These are phyloP conservation scores for Dissophora globulifera DNA, from an alignment of 192 early-diverging fungal species.

Conservation along the genomic window DNA sequence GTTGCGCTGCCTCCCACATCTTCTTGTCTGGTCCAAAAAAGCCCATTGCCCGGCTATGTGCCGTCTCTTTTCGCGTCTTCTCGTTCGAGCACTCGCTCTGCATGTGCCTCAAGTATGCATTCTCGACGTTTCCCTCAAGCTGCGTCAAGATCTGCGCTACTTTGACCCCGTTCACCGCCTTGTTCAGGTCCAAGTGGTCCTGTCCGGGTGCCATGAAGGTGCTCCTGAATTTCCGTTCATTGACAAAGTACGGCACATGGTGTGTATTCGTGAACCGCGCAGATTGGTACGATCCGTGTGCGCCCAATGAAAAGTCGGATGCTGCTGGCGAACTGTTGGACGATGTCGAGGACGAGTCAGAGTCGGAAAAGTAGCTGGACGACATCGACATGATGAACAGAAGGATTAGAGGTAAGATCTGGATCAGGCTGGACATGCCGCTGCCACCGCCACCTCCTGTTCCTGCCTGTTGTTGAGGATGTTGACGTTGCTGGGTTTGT, in stretches of 20 bases:
- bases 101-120: conserved; percentile 71
- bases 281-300: conserved; percentile 59
- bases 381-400: conserved; percentile 82
- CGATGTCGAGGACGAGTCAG: conserved; percentile 5
- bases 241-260: conserved; percentile 83
- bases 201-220: conserved; percentile 22
- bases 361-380: conserved; percentile 65
- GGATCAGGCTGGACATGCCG: conserved; percentile 65
- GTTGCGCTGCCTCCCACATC: conserved; percentile 69
- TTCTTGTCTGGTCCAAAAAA: conserved; percentile 70
- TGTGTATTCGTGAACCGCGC: conserved; percentile 66
- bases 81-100: conserved; percentile 74
- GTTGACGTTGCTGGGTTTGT: conserved; percentile 35
- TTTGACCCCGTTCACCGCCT: conserved; percentile 13
- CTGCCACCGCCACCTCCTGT: conserved; percentile 36
- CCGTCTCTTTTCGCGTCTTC: conserved; percentile 62
- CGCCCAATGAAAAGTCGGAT: conserved; percentile 71
- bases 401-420: conserved; percentile 82
- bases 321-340: conserved; percentile 25
- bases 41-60: conserved; percentile 73
- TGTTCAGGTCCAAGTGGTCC: conserved; percentile 7
- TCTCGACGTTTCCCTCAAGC: conserved; percentile 82
- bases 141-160: conserved; percentile 59
- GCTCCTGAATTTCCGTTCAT: conserved; percentile 57
- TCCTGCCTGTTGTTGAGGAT: conserved; percentile 30